Evolutionary conservation across 2,329 filamentous ascomycete species (phyloP), one percentile per base, ranked within the genome.

Genomic region (Colletotrichum paranaense): DNA sequence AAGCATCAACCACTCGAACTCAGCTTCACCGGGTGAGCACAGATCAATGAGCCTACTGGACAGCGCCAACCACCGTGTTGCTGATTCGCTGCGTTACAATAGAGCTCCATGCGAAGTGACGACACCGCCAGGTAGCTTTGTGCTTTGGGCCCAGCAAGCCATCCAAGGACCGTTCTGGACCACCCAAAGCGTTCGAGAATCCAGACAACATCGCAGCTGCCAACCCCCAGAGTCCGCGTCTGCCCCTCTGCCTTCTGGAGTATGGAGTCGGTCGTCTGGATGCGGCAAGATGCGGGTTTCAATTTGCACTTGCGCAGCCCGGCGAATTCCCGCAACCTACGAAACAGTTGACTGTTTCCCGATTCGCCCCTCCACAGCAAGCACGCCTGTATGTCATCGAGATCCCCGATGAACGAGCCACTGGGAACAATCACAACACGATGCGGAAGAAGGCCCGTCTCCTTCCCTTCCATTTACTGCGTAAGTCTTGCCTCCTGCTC

Each of bases 281-380:
- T 64, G 66, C 70, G 71, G 71, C 71, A 73, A 70, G 55, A 69
- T 46, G 55, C 59, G 65, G 69, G 58, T 72, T 72, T 72, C 65
- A 46, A 59, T 72, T 60, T 58, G 53, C 42, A 63, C 62, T 63
- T 67, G 66, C 59, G 55, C 66, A 64, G 66, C 59, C 70, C 66
- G 66, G 65, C 59, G 32, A 72, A 64, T 68, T 69, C 65, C 70
- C 70, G 66, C 53, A 58, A 32, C 38, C 38, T 42, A 42, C 55
- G 60, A 53, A 49, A 38, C 56, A 70, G 60, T 57, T 57, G 67
- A 71, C 70, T 71, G 67, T 70, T 70, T 70, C 66, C 67, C 67
- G 56, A 73, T 73, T 70, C 62, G 67, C 67, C 49, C 67, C 22
- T 55, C 42, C 59, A 59, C 59, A 64, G 52, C 28, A 22, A 52